A percentile compares a stretch with the other conserved stretches of the same genome.
These are phyloP conservation scores for Xylariaceae sp. DNA, from an alignment of 2,329 filamentous ascomycete genomes.

Conservation along the genomic window DNA sequence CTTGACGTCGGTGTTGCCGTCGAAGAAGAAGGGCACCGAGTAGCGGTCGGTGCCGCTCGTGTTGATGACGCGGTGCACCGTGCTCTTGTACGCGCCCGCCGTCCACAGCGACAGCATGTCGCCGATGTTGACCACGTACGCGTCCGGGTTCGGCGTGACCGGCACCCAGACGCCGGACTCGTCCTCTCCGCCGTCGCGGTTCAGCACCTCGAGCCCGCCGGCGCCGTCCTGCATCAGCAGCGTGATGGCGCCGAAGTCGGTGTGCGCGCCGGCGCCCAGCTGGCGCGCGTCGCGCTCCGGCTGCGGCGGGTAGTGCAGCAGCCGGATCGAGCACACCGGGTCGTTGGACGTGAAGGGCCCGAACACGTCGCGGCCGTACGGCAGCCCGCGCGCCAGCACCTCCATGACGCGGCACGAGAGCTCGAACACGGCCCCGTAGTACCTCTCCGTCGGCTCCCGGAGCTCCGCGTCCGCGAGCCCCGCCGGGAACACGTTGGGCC, in stretches of 20 bases:
- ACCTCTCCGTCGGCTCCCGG: constrained; percentile 13
- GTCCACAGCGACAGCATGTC: constrained; percentile 19
- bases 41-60: constrained; percentile 11
- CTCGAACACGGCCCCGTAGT: constrained; percentile 11
- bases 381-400: constrained; percentile 15
- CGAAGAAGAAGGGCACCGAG: constrained; percentile 17
- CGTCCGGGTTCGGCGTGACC: constrained; percentile 12
- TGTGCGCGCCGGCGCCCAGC: constrained; percentile 17
- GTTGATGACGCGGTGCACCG: constrained; percentile 18
- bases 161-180: constrained; percentile 12
- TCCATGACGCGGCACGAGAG: constrained; percentile 14
- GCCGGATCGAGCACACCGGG: constrained; percentile 13
- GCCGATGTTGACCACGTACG: constrained; percentile 18
- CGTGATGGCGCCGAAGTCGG: constrained; percentile 20
- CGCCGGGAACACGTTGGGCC: constrained; percentile 15
- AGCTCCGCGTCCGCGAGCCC: constrained; percentile 9
- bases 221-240: constrained; percentile 15
- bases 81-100: constrained; percentile 12
- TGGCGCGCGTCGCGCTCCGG: constrained; percentile 11
- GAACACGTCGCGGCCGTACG: constrained; percentile 14
- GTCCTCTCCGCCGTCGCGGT: constrained; percentile 5
- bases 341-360: constrained; percentile 15
- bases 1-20: constrained; percentile 18
- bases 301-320: constrained; percentile 17
- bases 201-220: constrained; percentile 15